Evolutionary conservation across 495 filamentous ascomycete species (phyloP), one percentile per base, ranked within the genome.

Genomic region (Jackrogersella multiformis): DNA sequence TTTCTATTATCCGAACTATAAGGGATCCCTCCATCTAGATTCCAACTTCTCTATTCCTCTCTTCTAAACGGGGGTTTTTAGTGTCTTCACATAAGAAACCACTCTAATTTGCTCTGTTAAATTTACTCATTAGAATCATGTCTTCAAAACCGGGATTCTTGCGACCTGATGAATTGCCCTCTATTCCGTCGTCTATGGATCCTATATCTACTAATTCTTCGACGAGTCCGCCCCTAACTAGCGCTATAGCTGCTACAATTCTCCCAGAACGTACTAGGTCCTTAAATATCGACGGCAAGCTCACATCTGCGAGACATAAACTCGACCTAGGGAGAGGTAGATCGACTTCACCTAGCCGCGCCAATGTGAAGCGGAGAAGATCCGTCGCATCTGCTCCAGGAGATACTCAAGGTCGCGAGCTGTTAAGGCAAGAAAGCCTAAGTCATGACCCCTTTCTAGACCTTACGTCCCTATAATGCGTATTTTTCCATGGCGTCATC

Each of bases 361-460:
- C 67, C 18, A 54, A 65, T 12, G 38, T 58, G 18, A 65, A 70
- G 16, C 51, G 67, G 6, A 41, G 44, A 32, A 51, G 56, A 54
- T 70, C 61, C 4, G 61, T 65, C n/a, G 56, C 18, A 41, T 70
- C 67, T 5, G 67, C 67, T 8, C 67, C 67, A n/a, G 61, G 61
- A 20, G 67, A 64, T 62, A 15, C 16, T 5, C 4, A 36, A 20
- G 36, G 9, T 0, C 16, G 10, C 38, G 30, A 10, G 28, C 20
- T 8, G 20, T 24, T 18, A 56, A 69, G 66, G 66, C 61, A 69
- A 20, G 15, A 18, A n/a, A n/a, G 10, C n/a, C 13, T 2, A 24
- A 46, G 1, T 2, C 16, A 46, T 0, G n/a, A 46, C 9, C 10
- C 13, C 1, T 26, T n/a, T 26, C 10, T 4, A 35, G 32, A 35